Evolutionary conservation across 2,329 filamentous ascomycete genomes (phyloP).

Genomic region (Shiraia bambusicola): DNA sequence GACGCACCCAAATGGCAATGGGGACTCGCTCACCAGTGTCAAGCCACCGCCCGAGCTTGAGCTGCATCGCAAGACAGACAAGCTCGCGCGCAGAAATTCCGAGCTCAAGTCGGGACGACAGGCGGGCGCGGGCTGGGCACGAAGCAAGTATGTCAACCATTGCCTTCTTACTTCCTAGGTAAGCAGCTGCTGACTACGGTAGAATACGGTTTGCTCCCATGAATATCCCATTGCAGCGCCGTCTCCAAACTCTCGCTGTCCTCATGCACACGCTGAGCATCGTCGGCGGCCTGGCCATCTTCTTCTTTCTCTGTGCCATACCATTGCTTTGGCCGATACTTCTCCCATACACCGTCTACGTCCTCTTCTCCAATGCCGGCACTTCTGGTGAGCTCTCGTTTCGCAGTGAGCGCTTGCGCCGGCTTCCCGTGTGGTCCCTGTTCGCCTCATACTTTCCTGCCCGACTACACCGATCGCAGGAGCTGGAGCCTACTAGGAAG

Average conservation of each 20-base stretch:
- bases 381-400: conserved; percentile 73
- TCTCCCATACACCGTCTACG: conserved; percentile 77
- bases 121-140: conserved; percentile 57
- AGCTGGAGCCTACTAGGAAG: conserved; percentile 77
- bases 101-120: conserved; percentile 55
- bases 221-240: conserved; percentile 59
- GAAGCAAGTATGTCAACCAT: conserved; percentile 46
- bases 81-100: conserved; percentile 34
- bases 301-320: conserved; percentile 89
- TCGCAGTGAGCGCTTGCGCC: conserved; percentile 73
- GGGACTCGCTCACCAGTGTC: conserved; percentile 49
- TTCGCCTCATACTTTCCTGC: conserved; percentile 94
- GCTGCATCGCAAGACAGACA: conserved; percentile 35
- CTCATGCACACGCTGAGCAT: conserved; percentile 54
- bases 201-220: conserved; percentile 87
- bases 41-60: conserved; percentile 45
- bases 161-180: neutral
- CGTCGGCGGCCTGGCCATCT: conserved; percentile 63
- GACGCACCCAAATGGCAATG: conserved; percentile 48
- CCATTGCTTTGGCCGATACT: conserved; percentile 86
- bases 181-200: conserved; percentile 3
- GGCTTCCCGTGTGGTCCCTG: conserved; percentile 76
- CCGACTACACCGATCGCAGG: conserved; percentile 78
- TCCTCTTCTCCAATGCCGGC: conserved; percentile 75
- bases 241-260: conserved; percentile 53